Conservation (phyloP, 1,284 basidiomycete species). For the Coniophora puteana region DNA sequence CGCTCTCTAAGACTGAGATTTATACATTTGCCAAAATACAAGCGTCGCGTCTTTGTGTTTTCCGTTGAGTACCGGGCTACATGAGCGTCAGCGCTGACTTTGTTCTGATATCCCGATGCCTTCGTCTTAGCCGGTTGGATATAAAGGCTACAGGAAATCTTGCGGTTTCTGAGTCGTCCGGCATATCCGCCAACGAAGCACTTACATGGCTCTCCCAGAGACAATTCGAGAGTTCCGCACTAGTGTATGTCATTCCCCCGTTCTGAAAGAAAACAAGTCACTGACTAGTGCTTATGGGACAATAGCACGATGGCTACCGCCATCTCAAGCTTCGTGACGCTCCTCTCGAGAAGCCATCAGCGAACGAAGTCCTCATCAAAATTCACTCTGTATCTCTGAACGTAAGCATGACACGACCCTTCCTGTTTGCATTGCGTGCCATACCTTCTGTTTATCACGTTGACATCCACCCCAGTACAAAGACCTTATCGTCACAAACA, state of each 20-base stretch:
- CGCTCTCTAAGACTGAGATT: too few species aligned
- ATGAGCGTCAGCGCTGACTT: too few species aligned
- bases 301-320: conserved; percentile 15
- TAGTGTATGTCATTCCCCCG: conserved; percentile 15
- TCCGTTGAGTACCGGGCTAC: too few species aligned
- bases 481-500: conserved; percentile 33
- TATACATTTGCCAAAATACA: too few species aligned
- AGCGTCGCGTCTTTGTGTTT: too few species aligned
- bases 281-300: conserved; percentile 12
- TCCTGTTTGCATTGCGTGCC: too few species aligned
- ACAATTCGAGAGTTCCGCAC: conserved; percentile 28
- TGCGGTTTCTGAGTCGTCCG: too few species aligned
- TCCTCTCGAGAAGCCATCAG: conserved; percentile 27
- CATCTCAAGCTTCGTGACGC: conserved; percentile 28
- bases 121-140: too few species aligned
- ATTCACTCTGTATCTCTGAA: conserved; percentile 46
- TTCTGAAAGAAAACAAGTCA: conserved; percentile 8
- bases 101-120: too few species aligned
- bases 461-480: conserved; percentile 37
- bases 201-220: conserved; percentile 21
- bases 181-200: too few species aligned
- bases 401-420: too few species aligned
- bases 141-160: too few species aligned
- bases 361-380: conserved; percentile 41
- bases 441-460: neutral